These are phyloP conservation scores for Colletotrichum viniferum DNA, from an alignment of 2,329 filamentous ascomycete genomes.

Conservation along the genomic window DNA sequence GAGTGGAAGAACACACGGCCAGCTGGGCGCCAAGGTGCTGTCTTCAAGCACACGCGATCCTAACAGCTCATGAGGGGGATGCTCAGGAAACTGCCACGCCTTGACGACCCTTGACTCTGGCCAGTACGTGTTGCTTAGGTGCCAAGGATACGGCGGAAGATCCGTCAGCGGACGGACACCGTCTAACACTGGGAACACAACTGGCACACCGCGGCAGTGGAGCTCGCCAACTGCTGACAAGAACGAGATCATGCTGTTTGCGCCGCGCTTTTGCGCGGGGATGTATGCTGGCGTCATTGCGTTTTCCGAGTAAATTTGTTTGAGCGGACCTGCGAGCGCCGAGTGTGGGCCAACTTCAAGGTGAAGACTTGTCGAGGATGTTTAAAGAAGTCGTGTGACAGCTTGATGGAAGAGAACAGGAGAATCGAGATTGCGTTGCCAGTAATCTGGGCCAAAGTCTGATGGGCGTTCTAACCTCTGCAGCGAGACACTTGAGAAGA, in stretches of 20 bases:
- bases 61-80: slow-evolving; percentile 30
- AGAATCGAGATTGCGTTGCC: slow-evolving; percentile 21
- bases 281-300: slow-evolving; percentile 49
- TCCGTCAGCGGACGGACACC: slow-evolving; percentile 10
- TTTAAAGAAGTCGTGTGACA: slow-evolving; percentile 10
- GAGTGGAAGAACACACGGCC: slow-evolving; percentile 43
- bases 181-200: background rate
- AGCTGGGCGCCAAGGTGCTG: slow-evolving; percentile 36
- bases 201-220: slow-evolving; percentile 36
- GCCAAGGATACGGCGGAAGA: slow-evolving; percentile 30
- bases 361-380: slow-evolving; percentile 24
- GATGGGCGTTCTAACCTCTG: background rate
- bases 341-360: slow-evolving; percentile 22
- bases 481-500: slow-evolving; percentile 7
- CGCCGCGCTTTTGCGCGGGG: slow-evolving; percentile 54
- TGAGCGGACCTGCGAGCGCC: slow-evolving; percentile 10
- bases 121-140: slow-evolving; percentile 24
- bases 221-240: slow-evolving; percentile 41
- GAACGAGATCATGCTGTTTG: slow-evolving; percentile 49
- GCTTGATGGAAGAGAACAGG: slow-evolving; percentile 18
- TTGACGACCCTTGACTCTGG: slow-evolving; percentile 25
- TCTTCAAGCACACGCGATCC: slow-evolving; percentile 34
- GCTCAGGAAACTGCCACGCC: slow-evolving; percentile 27
- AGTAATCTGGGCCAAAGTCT: slow-evolving; percentile 10
- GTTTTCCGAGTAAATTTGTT: slow-evolving; percentile 50